Conservation (phyloP, 1,284 basidiomycete genomes). For the Moesziomyces globuligerus region DNA sequence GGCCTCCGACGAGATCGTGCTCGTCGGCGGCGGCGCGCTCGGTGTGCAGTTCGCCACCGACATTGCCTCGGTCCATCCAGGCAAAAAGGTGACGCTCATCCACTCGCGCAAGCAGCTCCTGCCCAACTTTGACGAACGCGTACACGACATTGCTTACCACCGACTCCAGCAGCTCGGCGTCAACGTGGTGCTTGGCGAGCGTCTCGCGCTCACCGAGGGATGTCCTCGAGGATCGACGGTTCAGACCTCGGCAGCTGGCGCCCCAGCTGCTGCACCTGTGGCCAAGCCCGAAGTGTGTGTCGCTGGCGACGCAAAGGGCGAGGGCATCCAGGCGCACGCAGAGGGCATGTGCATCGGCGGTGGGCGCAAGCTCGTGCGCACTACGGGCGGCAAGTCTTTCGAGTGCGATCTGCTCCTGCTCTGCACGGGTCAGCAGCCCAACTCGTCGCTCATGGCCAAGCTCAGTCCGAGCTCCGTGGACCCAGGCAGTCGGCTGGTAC, state of each 20-base stretch:
- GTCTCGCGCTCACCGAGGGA: constrained; percentile 61
- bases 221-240: constrained; percentile 61
- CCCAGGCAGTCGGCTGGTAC: constrained; percentile 52
- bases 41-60: constrained; percentile 65
- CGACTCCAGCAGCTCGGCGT: constrained; percentile 61
- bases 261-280: constrained; percentile 6
- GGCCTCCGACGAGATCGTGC: constrained; percentile 56
- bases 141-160: constrained; percentile 59
- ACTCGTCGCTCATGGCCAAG: constrained; percentile 60
- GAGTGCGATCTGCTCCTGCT: constrained; percentile 63
- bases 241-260: constrained; percentile 22
- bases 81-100: constrained; percentile 62
- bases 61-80: constrained; percentile 56
- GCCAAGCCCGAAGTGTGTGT: constrained; percentile 30
- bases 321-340: constrained; percentile 44
- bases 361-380: constrained; percentile 58
- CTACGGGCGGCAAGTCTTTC: constrained; percentile 62
- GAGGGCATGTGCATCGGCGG: constrained; percentile 53
- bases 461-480: constrained; percentile 61
- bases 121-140: constrained; percentile 63
- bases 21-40: constrained; percentile 66
- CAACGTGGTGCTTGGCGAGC: constrained; percentile 63
- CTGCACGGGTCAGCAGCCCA: constrained; percentile 66
- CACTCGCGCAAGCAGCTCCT: constrained; percentile 63
- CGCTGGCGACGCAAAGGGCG: constrained; percentile 49